Evolutionary conservation across 1,284 basidiomycete genomes (phyloP).

Genomic region (Xanthoconium separans): DNA sequence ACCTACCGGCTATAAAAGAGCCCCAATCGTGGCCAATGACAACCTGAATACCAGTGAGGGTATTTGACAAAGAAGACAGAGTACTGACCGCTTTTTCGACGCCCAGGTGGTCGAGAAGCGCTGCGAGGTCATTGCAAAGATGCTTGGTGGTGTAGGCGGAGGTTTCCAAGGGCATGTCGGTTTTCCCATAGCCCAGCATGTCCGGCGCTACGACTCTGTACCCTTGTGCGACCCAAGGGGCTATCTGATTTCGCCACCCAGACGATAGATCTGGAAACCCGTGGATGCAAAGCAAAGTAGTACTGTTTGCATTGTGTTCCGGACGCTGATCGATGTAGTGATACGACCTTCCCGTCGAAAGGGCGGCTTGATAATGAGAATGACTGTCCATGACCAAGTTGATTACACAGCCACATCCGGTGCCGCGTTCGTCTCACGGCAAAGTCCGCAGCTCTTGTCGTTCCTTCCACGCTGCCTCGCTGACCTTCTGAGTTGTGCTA

Average conservation of each 20-base stretch:
- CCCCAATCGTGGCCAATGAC: constrained; percentile 78
- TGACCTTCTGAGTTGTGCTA: constrained; percentile 10
- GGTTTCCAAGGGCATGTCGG: constrained; percentile 58
- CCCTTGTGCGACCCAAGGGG: constrained; percentile 59
- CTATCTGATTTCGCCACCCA: constrained; percentile 70
- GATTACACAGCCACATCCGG: constrained; percentile 7
- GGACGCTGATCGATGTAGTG: constrained; percentile 68
- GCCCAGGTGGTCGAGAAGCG: constrained; percentile 55
- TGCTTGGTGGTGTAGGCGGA: constrained; percentile 58
- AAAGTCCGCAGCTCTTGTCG: constrained; percentile 33
- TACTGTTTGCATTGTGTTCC: constrained; percentile 38
- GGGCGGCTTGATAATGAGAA: constrained; percentile 28
- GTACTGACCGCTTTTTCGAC: constrained; percentile 50
- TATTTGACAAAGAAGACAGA: not conserved
- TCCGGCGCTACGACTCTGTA: constrained; percentile 70
- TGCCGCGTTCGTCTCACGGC: constrained; percentile 15
- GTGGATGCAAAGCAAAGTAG: constrained; percentile 65
- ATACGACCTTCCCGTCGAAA: constrained; percentile 60
- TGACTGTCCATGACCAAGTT: not conserved
- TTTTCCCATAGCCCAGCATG: constrained; percentile 70
- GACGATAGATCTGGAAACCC: constrained; percentile 77
- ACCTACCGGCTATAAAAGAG: constrained; percentile 53
- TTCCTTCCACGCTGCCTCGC: constrained; percentile 22
- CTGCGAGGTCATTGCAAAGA: constrained; percentile 59
- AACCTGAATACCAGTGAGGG: constrained; percentile 40